A percentile compares a stretch with the other conserved stretches of the same genome.
Evolutionary conservation across 1,284 basidiomycete species (phyloP).

Genomic region (Uromyces viciae-fabae): DNA sequence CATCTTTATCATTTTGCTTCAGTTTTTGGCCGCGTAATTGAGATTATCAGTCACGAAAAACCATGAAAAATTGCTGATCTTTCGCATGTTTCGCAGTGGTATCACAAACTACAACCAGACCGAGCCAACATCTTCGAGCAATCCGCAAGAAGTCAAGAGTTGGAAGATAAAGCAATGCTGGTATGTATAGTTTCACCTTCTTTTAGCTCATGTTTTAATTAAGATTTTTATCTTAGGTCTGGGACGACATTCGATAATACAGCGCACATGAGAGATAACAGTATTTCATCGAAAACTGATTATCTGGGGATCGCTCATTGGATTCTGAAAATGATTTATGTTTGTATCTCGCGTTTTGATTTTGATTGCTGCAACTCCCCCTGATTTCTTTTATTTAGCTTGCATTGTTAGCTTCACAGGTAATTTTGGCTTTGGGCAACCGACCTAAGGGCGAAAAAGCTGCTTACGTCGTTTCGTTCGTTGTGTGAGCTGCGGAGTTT

Average conservation of each 20-base stretch:
- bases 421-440: slow-evolving; percentile 84
- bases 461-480: slow-evolving; percentile 74
- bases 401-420: slow-evolving; percentile 55
- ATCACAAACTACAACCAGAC: slow-evolving; percentile 30
- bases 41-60: no score
- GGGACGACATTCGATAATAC: slow-evolving; percentile 43
- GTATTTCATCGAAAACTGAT: slow-evolving; percentile 17
- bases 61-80: no score
- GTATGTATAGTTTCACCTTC: slow-evolving; percentile 4
- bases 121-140: slow-evolving; percentile 17
- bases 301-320: slow-evolving; percentile 72
- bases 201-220: background rate
- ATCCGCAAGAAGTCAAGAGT: background rate
- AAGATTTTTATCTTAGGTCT: slow-evolving; percentile 22
- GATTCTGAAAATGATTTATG: slow-evolving; percentile 80
- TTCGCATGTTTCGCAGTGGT: background rate
- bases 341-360: background rate
- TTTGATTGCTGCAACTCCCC: no score
- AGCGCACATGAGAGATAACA: slow-evolving; percentile 28
- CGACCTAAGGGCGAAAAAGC: slow-evolving; percentile 87
- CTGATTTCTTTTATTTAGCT: slow-evolving; percentile 14
- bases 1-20: background rate
- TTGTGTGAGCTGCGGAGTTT: slow-evolving; percentile 57
- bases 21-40: slow-evolving; percentile 42
- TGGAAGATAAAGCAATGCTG: slow-evolving; percentile 45